A percentile compares a stretch with the other conserved stretches of the same genome.
Conservation (phyloP, 75 land plant genomes). For the Ceratopteris richardii region DNA sequence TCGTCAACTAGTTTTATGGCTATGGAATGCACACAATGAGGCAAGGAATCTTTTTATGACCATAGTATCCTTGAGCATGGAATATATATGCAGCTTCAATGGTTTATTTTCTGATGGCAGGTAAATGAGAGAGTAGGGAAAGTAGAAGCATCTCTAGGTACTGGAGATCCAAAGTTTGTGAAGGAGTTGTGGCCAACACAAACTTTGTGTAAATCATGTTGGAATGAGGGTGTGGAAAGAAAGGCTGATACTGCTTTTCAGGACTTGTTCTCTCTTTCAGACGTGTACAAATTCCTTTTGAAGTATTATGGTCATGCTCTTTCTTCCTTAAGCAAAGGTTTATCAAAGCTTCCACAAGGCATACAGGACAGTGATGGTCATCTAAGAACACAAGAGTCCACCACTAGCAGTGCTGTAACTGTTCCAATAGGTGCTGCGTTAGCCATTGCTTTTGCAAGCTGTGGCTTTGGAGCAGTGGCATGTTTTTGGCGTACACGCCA, state of each 20-base stretch:
- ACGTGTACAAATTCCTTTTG: constrained; percentile 52
- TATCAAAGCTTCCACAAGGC: not conserved
- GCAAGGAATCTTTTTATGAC: constrained; percentile 2
- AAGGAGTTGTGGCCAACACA: constrained; percentile 81
- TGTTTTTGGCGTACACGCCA: constrained; percentile 81
- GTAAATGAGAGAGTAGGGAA: constrained; percentile 70
- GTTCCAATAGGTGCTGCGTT: constrained; percentile 85
- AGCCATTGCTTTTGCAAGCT: constrained; percentile 83
- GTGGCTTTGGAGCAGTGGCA: constrained; percentile 77
- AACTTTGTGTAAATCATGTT: constrained; percentile 61
- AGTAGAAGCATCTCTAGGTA: constrained; percentile 49
- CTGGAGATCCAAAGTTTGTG: constrained; percentile 68
- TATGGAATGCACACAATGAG: constrained; percentile 84
- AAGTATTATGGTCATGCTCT: constrained; percentile 61
- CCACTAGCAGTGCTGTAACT: constrained; percentile 39
- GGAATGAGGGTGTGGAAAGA: constrained; percentile 3
- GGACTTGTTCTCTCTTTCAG: constrained; percentile 10
- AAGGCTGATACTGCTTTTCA: too few relatives aligned
- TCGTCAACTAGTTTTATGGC: constrained; percentile 71
- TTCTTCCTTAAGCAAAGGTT: constrained; percentile 23
- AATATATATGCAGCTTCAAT: constrained; percentile 6
- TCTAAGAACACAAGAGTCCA: not conserved
- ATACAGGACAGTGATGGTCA: not conserved
- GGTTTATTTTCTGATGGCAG: constrained; percentile 9
- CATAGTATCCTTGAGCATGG: not conserved